Evolutionary conservation across 2,329 filamentous ascomycete species (phyloP).

Genomic region (Dothistroma septosporum): DNA sequence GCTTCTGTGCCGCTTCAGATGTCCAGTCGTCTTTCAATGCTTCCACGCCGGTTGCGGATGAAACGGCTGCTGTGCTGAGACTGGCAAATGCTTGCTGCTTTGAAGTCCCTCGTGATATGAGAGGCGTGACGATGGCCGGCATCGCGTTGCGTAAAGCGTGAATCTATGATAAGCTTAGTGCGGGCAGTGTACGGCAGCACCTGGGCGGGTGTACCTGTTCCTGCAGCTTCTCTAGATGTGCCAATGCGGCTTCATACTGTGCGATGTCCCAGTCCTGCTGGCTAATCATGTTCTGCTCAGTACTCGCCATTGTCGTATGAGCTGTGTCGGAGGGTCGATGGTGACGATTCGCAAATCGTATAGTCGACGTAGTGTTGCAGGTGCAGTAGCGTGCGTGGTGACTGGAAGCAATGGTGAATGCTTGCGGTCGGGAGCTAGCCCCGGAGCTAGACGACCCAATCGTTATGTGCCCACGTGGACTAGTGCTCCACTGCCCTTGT

Average conservation of each 20-base stretch:
- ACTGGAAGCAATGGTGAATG: background rate
- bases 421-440: background rate
- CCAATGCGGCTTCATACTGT: constrained; percentile 39
- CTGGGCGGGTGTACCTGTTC: constrained; percentile 35
- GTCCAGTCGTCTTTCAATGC: constrained; percentile 38
- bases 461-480: too few relatives aligned
- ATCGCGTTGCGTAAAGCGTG: constrained; percentile 42
- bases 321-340: background rate
- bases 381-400: background rate
- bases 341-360: background rate
- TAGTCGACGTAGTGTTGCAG: background rate
- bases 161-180: constrained; percentile 33
- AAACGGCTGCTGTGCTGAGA: constrained; percentile 37
- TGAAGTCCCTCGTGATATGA: constrained; percentile 27
- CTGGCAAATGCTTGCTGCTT: constrained; percentile 37
- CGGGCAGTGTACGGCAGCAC: background rate
- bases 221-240: constrained; percentile 43
- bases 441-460: background rate
- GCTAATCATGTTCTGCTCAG: background rate
- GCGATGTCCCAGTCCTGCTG: constrained; percentile 19
- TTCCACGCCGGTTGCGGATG: constrained; percentile 37
- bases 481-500: too few relatives aligned
- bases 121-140: constrained; percentile 41
- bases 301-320: background rate
- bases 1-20: constrained; percentile 34